Percentiles rank a stretch among this genome's conserved stretches.
Conservation (phyloP, 176 grass and related monocot species). For the Musa troglodytarum region DNA sequence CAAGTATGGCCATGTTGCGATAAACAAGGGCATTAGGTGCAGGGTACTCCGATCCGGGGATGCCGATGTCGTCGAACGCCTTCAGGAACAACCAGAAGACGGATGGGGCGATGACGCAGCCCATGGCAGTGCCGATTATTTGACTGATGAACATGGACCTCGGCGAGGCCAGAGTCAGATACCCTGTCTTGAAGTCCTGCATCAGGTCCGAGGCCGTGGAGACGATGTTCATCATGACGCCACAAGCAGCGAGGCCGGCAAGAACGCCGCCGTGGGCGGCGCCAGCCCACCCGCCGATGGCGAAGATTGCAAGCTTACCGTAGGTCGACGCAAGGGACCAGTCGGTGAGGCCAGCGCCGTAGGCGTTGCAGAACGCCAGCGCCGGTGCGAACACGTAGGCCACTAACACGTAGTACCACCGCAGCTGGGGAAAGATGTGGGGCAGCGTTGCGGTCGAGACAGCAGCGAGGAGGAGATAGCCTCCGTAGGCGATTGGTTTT, state of each 20-base stretch:
- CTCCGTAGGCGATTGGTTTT: constrained; percentile 5
- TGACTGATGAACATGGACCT: constrained; percentile 28
- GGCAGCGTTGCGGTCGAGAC: constrained; percentile 5
- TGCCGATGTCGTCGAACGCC: constrained; percentile 1
- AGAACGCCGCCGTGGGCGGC: constrained; percentile 23
- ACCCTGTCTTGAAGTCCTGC: constrained; percentile 41
- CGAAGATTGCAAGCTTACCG: constrained; percentile 29
- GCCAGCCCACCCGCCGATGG: constrained; percentile 28
- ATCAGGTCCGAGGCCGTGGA: constrained; percentile 36
- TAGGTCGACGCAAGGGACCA: constrained; percentile 17
- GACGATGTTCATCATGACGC: constrained; percentile 16
- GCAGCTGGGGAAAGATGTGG: constrained; percentile 9
- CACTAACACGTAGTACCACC: constrained; percentile 11
- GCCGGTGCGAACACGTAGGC: constrained; percentile 2
- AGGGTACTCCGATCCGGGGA: constrained; percentile 3
- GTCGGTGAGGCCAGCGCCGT: constrained; percentile 11
- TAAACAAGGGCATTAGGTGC: constrained; percentile 1
- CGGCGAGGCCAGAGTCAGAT: constrained; percentile 43
- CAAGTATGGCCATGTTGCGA: constrained; percentile 8
- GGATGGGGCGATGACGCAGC: constrained; percentile 1
- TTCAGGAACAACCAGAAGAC: constrained; percentile 18
- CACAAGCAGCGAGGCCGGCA: constrained; percentile 29
- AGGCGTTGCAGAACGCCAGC: constrained; percentile 21
- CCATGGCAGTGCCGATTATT: constrained; percentile 26
- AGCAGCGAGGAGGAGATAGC: neutral